Evolutionary conservation across 176 grass and related monocot species (phyloP).

Genomic region (Hsuehochloa calcarea): DNA sequence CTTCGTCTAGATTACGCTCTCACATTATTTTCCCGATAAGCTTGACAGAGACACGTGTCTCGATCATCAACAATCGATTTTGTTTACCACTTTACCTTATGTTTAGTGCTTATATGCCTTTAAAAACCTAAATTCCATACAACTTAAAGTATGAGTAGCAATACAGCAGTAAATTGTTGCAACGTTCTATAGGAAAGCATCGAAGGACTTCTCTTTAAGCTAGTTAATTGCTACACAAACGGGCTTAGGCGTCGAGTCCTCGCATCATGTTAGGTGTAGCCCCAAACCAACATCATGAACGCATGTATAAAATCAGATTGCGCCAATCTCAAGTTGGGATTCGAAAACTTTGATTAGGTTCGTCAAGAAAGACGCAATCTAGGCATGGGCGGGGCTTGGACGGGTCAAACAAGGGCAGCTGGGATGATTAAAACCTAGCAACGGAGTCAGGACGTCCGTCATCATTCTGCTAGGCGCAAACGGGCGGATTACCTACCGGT

Average conservation of each 20-base stretch:
- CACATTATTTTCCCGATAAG: too few species aligned
- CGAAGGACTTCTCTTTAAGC: background rate
- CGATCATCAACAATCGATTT: background rate
- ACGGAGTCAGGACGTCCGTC: too few species aligned
- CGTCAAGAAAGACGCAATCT: background rate
- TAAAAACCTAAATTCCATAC: conserved; percentile 34
- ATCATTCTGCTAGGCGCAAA: too few species aligned
- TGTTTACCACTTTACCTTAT: conserved; percentile 34
- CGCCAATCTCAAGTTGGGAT: background rate
- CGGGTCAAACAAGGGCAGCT: too few species aligned
- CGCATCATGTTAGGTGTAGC: background rate
- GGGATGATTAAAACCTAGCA: too few species aligned
- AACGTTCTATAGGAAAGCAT: background rate
- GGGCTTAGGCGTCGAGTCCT: background rate
- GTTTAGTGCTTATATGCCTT: conserved; percentile 20
- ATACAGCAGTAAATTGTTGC: background rate
- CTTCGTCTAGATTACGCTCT: too few species aligned
- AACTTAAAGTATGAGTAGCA: conserved; percentile 4
- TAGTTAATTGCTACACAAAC: background rate
- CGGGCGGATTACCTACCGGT: too few species aligned
- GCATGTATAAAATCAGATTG: too few species aligned
- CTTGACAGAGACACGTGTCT: too few species aligned
- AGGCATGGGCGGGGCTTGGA: too few species aligned
- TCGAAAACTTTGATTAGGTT: background rate
- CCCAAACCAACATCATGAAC: background rate